Percentiles rank a stretch among this genome's conserved stretches.
phyloP scores from a whole-genome alignment of 305 asterid genomes.

The Solanum hybrid region DNA sequence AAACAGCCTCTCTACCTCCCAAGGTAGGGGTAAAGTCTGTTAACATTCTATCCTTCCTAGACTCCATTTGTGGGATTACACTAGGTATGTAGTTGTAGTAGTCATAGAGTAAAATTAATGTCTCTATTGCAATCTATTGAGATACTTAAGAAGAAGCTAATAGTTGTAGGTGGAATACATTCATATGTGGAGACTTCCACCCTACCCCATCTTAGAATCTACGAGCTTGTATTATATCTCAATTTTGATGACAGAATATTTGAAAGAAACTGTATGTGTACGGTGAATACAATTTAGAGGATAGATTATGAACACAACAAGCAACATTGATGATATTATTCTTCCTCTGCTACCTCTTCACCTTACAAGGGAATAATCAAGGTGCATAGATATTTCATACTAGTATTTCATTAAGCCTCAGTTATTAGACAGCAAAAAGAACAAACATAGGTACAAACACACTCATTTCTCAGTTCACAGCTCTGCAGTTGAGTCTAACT shows the following conservation, averaged over 20 bases:
- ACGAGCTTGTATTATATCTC: background rate
- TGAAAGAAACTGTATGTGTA: background rate
- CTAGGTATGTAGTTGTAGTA: background rate
- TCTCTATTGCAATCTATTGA: background rate
- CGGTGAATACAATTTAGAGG: background rate
- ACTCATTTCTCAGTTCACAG: constrained; percentile 29
- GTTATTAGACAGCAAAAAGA: background rate
- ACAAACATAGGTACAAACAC: background rate
- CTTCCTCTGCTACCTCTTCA: background rate
- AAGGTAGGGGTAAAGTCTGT: background rate
- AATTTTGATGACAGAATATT: no score
- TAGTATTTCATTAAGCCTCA: constrained; percentile 3
- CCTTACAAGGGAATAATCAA: background rate
- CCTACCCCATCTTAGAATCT: background rate
- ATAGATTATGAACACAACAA: background rate
- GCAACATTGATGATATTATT: background rate
- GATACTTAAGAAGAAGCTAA: background rate
- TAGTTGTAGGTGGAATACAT: background rate
- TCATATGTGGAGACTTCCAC: background rate
- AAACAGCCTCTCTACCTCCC: background rate
- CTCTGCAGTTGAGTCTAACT: constrained; percentile 54
- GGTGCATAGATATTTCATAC: background rate
- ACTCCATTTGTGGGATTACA: background rate
- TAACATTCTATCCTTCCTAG: background rate
- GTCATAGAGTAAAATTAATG: background rate